These are phyloP conservation scores for Quercus berberidifolia DNA, from an alignment of 306 rosid genomes.

Conservation along the genomic window DNA sequence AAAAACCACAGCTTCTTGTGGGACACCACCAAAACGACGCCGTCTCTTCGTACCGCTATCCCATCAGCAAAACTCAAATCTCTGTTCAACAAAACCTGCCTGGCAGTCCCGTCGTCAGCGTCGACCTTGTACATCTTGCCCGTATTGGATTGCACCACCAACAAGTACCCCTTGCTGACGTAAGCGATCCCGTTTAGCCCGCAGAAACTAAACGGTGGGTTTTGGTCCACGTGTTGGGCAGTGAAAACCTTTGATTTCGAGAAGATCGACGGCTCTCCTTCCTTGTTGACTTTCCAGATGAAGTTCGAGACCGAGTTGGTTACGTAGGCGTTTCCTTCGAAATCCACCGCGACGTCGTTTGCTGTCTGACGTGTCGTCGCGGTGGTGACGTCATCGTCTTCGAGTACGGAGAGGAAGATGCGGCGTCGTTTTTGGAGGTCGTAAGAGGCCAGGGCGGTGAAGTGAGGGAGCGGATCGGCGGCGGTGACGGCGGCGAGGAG, in stretches of 20 bases:
- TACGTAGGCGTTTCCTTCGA: slow-evolving; percentile 75
- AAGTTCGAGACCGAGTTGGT: slow-evolving; percentile 60
- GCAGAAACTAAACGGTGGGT: slow-evolving; percentile 25
- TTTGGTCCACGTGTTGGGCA: slow-evolving; percentile 32
- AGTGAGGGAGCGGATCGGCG: slow-evolving; percentile 32
- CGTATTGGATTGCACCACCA: slow-evolving; percentile 79
- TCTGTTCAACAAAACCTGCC: slow-evolving; percentile 40
- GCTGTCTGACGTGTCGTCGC: slow-evolving; percentile 27
- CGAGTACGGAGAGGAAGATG: slow-evolving; percentile 51
- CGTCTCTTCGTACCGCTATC: slow-evolving; percentile 50
- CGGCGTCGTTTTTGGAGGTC: slow-evolving; percentile 56
- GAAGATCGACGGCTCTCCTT: slow-evolving; percentile 59
- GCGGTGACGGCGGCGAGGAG: slow-evolving; percentile 71
- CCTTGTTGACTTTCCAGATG: slow-evolving; percentile 69
- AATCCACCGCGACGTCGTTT: slow-evolving; percentile 68
- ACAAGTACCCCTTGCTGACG: slow-evolving; percentile 62
- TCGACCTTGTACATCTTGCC: slow-evolving; percentile 78
- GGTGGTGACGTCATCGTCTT: background rate
- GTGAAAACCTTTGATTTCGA: slow-evolving; percentile 54
- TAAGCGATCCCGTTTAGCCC: slow-evolving; percentile 77
- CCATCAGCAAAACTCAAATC: slow-evolving; percentile 55
- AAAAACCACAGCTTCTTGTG: slow-evolving; percentile 48
- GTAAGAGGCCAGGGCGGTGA: slow-evolving; percentile 83
- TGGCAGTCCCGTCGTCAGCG: slow-evolving; percentile 53
- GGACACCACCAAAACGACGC: slow-evolving; percentile 74